A percentile compares a stretch with the other conserved stretches of the same genome.
phyloP scores from a whole-genome alignment of 768 basidiomycete genomes.

The Filobasidium wieringae region DNA sequence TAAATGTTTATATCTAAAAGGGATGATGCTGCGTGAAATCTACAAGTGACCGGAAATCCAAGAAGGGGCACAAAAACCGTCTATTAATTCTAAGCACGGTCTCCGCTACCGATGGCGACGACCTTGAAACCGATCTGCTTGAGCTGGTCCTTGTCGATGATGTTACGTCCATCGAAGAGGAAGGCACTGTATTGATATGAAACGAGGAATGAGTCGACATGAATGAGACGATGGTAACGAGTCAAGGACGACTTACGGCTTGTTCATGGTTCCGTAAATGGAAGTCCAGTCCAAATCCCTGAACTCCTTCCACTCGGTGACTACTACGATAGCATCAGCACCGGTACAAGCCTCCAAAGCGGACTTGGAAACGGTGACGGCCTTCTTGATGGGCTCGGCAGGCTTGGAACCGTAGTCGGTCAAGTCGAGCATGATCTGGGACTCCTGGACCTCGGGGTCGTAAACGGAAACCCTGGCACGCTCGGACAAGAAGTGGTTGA shows the following conservation, averaged over 20 bases:
- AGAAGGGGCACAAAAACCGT: too few species aligned
- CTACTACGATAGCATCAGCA: constrained; percentile 81
- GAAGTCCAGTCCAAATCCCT: constrained; percentile 75
- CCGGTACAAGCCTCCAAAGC: constrained; percentile 78
- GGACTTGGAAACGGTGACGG: constrained; percentile 62
- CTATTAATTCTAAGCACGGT: not conserved
- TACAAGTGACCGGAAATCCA: too few species aligned
- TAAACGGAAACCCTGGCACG: constrained; percentile 75
- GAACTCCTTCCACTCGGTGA: constrained; percentile 91
- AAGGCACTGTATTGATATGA: too few species aligned
- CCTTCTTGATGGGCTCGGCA: constrained; percentile 67
- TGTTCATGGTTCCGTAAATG: constrained; percentile 79
- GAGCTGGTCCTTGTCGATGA: constrained; percentile 70
- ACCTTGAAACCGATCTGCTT: constrained; percentile 76
- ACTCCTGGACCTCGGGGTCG: constrained; percentile 71
- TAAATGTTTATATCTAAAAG: too few species aligned
- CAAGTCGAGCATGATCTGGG: constrained; percentile 63
- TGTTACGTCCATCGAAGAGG: constrained; percentile 74
- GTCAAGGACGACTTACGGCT: too few species aligned
- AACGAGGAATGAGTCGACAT: too few species aligned
- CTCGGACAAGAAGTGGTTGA: constrained; percentile 85
- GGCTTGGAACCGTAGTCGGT: constrained; percentile 46
- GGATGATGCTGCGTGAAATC: too few species aligned
- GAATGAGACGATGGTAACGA: too few species aligned
- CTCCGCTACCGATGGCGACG: constrained; percentile 40